Evolutionary conservation across 306 rosid genomes (phyloP).

Genomic region (Pterocarpus macrocarpus): DNA sequence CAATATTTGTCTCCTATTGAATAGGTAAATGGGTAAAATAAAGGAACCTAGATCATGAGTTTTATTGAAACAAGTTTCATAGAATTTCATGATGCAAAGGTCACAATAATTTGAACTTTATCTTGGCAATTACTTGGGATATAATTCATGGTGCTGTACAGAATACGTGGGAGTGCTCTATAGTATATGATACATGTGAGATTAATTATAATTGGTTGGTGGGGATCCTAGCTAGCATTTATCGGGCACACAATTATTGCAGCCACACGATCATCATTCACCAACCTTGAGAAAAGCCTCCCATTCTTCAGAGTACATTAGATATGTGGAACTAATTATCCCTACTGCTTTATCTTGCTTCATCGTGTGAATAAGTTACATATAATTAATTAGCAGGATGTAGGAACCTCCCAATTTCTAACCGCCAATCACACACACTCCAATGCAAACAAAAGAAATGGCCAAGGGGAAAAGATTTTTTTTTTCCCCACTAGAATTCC

Average conservation of each 20-base stretch:
- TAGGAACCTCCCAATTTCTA: slow-evolving; percentile 40
- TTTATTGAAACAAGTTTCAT: background rate
- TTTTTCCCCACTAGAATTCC: slow-evolving; percentile 24
- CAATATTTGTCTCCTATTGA: background rate
- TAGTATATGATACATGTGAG: slow-evolving; percentile 8
- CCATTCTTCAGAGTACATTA: slow-evolving; percentile 11
- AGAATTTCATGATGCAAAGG: background rate
- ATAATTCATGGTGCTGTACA: background rate
- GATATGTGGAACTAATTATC: slow-evolving; percentile 38
- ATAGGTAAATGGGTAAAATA: background rate
- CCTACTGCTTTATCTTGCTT: slow-evolving; percentile 7
- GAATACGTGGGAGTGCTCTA: slow-evolving; percentile 15
- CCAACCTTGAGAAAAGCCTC: slow-evolving; percentile 51
- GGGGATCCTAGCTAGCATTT: slow-evolving; percentile 52
- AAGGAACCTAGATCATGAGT: slow-evolving; percentile 15
- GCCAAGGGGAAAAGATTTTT: slow-evolving; percentile 11
- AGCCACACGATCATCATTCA: slow-evolving; percentile 49
- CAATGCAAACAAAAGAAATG: slow-evolving; percentile 26
- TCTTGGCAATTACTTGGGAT: background rate
- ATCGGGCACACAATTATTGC: slow-evolving; percentile 54
- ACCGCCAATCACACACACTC: slow-evolving; percentile 15
- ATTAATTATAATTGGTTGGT: slow-evolving; percentile 54
- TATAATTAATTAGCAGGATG: slow-evolving; percentile 24
- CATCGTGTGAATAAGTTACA: slow-evolving; percentile 35
- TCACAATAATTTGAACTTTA: background rate